Evolutionary conservation across 1,284 basidiomycete species (phyloP).

Genomic region (Leccinum subrobustum): DNA sequence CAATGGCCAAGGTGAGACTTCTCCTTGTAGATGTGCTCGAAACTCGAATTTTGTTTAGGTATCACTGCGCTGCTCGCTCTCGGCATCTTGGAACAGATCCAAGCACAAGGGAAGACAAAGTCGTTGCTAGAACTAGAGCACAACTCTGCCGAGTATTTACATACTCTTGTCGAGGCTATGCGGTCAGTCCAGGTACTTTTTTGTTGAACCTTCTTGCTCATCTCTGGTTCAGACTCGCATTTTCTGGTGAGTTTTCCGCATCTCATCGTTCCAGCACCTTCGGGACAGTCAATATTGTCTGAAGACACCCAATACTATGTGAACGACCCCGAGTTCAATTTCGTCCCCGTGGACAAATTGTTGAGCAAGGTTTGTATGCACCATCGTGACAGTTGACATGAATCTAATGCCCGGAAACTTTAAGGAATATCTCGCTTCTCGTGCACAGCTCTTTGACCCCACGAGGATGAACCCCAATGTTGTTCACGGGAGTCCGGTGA

Average conservation of each 20-base stretch:
- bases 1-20: constrained; percentile 80
- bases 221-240: constrained; percentile 56
- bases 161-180: constrained; percentile 82
- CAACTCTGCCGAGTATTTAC: constrained; percentile 87
- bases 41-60: constrained; percentile 37
- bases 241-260: constrained; percentile 57
- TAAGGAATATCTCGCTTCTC: constrained; percentile 71
- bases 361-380: constrained; percentile 75
- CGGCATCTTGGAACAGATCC: constrained; percentile 87
- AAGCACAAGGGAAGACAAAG: constrained; percentile 69
- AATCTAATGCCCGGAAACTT: constrained; percentile 32
- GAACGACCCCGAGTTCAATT: constrained; percentile 76
- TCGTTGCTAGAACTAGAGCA: constrained; percentile 80
- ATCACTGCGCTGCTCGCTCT: constrained; percentile 91
- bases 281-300: constrained; percentile 5
- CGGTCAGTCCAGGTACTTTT: constrained; percentile 45
- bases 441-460: constrained; percentile 82
- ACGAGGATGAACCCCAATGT: constrained; percentile 63
- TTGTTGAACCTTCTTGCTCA: constrained; percentile 4
- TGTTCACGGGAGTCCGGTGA: constrained; percentile 74
- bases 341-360: constrained; percentile 76
- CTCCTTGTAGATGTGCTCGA: not conserved
- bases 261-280: not conserved
- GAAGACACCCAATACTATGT: constrained; percentile 86
- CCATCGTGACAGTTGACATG: not conserved